Evolutionary conservation across 2,329 filamentous ascomycete species (phyloP).

Genomic region (Venturia aucupariae): DNA sequence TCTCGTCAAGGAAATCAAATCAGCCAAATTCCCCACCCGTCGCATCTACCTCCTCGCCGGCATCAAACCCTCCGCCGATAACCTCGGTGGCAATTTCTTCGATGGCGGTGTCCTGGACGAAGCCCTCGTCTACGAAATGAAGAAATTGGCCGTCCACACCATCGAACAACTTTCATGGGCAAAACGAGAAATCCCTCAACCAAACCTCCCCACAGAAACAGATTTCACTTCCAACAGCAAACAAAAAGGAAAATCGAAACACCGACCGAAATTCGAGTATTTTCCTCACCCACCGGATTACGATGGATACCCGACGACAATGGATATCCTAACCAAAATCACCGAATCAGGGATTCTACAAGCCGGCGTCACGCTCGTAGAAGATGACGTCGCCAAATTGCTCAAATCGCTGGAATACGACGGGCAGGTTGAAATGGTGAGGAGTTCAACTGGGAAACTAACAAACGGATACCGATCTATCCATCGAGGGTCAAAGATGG

Average conservation of each 20-base stretch:
- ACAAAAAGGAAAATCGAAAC: not conserved
- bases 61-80: constrained; percentile 76
- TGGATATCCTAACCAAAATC: constrained; percentile 67
- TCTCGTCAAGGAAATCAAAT: constrained; percentile 82
- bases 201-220: not conserved
- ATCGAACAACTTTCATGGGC: constrained; percentile 47
- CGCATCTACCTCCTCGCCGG: constrained; percentile 94
- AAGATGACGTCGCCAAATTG: constrained; percentile 73
- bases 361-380: constrained; percentile 47
- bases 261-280: constrained; percentile 18
- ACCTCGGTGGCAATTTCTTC: constrained; percentile 91
- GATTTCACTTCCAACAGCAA: not conserved
- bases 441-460: constrained; percentile 20
- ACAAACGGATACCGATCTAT: constrained; percentile 42
- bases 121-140: constrained; percentile 61
- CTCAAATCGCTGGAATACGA: constrained; percentile 86
- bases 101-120: constrained; percentile 84
- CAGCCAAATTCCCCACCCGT: constrained; percentile 79
- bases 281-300: constrained; percentile 54
- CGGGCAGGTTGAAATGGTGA: constrained; percentile 61
- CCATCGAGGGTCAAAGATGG: constrained; percentile 22
- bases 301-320: constrained; percentile 68
- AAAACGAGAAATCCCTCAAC: constrained; percentile 26
- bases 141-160: constrained; percentile 59
- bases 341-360: constrained; percentile 60